Conservation (phyloP, 1,139 yeast genomes). For the Eremothecium coryli region DNA sequence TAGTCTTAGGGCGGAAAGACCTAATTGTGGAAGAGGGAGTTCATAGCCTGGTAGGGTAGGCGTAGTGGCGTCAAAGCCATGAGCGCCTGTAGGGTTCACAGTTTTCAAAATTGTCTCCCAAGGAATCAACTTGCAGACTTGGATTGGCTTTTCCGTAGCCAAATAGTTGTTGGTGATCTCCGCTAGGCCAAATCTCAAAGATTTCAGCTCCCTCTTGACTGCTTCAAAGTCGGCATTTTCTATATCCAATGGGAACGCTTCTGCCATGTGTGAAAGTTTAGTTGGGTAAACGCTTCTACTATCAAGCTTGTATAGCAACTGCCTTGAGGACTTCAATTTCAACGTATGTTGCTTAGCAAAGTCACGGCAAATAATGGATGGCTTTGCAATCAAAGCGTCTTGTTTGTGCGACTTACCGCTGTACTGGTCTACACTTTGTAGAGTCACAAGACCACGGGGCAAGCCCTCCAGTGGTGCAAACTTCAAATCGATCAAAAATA, state of each 20-base stretch:
- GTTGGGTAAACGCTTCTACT: constrained; percentile 85
- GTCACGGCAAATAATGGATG: constrained; percentile 78
- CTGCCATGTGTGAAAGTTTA: constrained; percentile 61
- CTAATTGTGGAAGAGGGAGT: constrained; percentile 61
- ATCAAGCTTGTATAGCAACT: constrained; percentile 61
- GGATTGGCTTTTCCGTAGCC: constrained; percentile 65
- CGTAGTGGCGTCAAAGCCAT: constrained; percentile 56
- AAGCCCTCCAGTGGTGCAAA: constrained; percentile 59
- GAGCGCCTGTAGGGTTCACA: constrained; percentile 54
- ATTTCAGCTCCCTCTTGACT: constrained; percentile 46
- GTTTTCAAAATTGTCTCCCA: constrained; percentile 52
- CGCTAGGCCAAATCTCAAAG: constrained; percentile 64
- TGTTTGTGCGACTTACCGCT: constrained; percentile 51
- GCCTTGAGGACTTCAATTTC: constrained; percentile 66
- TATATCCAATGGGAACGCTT: constrained; percentile 47
- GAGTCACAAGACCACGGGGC: constrained; percentile 53
- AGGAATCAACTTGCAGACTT: constrained; percentile 62
- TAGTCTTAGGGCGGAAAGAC: constrained; percentile 55
- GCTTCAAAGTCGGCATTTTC: constrained; percentile 33
- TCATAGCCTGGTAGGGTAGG: constrained; percentile 67
- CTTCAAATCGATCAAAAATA: constrained; percentile 71
- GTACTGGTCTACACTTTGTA: constrained; percentile 55
- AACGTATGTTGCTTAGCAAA: constrained; percentile 69
- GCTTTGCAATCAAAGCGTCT: constrained; percentile 46
- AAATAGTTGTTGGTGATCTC: constrained; percentile 79